phyloP scores from a whole-genome alignment of 2,329 filamentous ascomycete species.

The Exserohilum turcica region DNA sequence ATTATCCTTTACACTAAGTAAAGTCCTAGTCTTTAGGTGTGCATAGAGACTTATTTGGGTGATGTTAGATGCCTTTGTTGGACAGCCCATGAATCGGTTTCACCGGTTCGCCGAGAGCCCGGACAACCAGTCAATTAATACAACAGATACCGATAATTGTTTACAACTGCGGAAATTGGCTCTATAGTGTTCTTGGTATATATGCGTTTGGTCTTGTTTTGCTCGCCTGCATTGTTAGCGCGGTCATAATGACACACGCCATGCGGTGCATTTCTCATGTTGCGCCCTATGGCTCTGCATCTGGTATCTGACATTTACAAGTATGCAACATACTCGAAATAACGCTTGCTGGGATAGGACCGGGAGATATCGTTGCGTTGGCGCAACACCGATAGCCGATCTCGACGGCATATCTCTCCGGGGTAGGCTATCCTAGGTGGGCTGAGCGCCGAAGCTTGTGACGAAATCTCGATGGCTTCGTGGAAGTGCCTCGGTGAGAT shows the following conservation, averaged over 20 bases:
- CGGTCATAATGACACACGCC: not conserved
- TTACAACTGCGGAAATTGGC: too few species aligned
- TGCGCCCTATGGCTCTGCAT: not conserved
- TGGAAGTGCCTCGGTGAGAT: slow-evolving; percentile 11
- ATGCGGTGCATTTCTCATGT: not conserved
- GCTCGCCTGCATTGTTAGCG: not conserved
- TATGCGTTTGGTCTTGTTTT: too few species aligned
- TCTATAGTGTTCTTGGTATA: too few species aligned
- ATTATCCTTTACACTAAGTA: too few species aligned
- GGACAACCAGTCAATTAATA: too few species aligned
- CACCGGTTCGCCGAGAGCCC: too few species aligned
- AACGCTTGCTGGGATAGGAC: too few species aligned
- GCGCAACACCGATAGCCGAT: slow-evolving; percentile 9
- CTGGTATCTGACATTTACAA: not conserved
- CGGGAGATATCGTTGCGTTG: not conserved
- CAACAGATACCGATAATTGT: too few species aligned
- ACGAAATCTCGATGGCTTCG: slow-evolving; percentile 3
- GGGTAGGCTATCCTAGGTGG: slow-evolving; percentile 8
- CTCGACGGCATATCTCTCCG: slow-evolving; percentile 1
- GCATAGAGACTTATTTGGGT: too few species aligned
- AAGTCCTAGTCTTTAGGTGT: too few species aligned
- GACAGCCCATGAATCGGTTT: too few species aligned
- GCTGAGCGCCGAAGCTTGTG: slow-evolving; percentile 14
- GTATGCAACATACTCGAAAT: not conserved
- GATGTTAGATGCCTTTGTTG: too few species aligned